These are phyloP conservation scores for Durusdinium trenchii DNA, from an alignment of 73 alveolate genomes.

Conservation along the genomic window DNA sequence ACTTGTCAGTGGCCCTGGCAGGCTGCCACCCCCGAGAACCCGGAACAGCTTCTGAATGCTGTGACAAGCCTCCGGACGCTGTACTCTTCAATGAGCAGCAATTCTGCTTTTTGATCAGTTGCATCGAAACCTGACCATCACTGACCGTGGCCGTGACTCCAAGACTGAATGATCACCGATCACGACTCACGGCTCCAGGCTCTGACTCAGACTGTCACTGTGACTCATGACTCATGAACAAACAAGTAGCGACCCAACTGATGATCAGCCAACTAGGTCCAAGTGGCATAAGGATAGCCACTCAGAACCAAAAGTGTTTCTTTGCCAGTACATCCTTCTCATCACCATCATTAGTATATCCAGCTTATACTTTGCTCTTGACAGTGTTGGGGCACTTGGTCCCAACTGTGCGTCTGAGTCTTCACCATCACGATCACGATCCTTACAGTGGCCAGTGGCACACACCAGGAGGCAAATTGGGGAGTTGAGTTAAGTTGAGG, in stretches of 20 bases:
- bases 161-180: neutral
- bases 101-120: conserved; percentile 6
- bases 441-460: too few relatives aligned
- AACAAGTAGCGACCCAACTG: neutral
- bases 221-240: too few relatives aligned
- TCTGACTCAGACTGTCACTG: too few relatives aligned
- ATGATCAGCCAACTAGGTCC: neutral
- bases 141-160: neutral
- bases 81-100: conserved; percentile 36
- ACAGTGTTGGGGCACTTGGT: neutral
- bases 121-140: conserved; percentile 47
- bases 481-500: too few relatives aligned
- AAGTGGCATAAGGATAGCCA: neutral
- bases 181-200: neutral
- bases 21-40: neutral
- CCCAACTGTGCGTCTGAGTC: neutral
- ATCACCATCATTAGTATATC: conserved; percentile 27
- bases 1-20: neutral
- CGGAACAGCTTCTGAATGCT: too few relatives aligned
- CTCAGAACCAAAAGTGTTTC: neutral
- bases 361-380: neutral
- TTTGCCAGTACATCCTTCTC: neutral
- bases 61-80: neutral
- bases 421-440: too few relatives aligned
- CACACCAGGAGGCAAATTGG: too few relatives aligned